These are phyloP conservation scores for Calonectria montana DNA, from an alignment of 2,329 filamentous ascomycete species.

Conservation along the genomic window DNA sequence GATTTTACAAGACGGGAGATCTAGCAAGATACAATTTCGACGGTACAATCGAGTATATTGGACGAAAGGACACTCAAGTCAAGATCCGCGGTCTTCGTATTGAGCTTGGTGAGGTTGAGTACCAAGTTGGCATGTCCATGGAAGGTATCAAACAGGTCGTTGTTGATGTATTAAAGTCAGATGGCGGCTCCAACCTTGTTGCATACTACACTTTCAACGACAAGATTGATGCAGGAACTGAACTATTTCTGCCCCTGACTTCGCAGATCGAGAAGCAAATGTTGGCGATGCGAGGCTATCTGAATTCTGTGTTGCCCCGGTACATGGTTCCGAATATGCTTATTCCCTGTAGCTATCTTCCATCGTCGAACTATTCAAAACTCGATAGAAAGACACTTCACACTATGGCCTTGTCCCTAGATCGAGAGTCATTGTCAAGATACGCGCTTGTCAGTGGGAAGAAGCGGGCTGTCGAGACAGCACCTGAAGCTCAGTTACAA, in stretches of 20 bases:
- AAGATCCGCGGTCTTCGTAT: constrained; percentile 69
- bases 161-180: constrained; percentile 15
- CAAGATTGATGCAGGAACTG: neutral
- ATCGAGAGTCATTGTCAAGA: neutral
- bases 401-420: neutral
- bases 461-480: constrained; percentile 1
- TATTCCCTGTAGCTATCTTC: neutral
- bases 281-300: neutral
- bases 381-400: neutral
- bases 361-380: neutral
- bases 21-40: constrained; percentile 51
- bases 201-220: constrained; percentile 8
- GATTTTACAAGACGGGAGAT: constrained; percentile 60
- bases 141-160: neutral
- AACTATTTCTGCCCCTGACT: neutral
- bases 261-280: neutral
- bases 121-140: constrained; percentile 15
- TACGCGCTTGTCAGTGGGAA: neutral
- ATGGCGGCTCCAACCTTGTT: neutral
- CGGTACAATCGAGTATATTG: constrained; percentile 56
- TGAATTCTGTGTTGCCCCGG: neutral
- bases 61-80: constrained; percentile 67
- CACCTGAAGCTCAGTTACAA: constrained; percentile 39
- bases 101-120: constrained; percentile 53
- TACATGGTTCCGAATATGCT: neutral